Percentiles rank a stretch among this genome's conserved stretches.
phyloP scores from a whole-genome alignment of 108 stramenopile genomes.

The Epithemia pelagica region DNA sequence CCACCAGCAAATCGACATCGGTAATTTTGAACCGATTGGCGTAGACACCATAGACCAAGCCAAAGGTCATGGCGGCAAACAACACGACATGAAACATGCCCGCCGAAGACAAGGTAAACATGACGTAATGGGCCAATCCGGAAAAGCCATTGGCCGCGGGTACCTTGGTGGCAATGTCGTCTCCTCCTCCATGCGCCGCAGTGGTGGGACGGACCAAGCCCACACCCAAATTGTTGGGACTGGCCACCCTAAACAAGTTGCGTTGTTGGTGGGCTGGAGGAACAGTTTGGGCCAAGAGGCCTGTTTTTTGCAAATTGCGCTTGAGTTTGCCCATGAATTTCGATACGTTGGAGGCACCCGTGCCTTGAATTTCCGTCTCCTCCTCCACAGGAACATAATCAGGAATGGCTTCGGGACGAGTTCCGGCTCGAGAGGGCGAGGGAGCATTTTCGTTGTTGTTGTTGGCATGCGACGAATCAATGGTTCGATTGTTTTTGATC shows the following conservation, averaged over 20 bases:
- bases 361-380: background rate
- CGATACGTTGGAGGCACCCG: background rate
- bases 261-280: background rate
- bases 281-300: background rate
- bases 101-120: background rate
- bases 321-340: background rate
- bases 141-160: background rate
- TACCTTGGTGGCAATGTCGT: background rate
- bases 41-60: conserved; percentile 3
- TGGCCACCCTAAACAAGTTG: background rate
- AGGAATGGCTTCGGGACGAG: background rate
- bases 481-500: no score
- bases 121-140: background rate
- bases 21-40: background rate
- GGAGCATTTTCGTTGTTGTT: no score
- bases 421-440: background rate
- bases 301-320: background rate
- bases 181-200: background rate
- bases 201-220: background rate
- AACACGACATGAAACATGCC: background rate
- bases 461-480: no score
- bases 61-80: conserved; percentile 5
- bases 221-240: background rate
- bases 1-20: background rate
- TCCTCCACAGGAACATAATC: background rate